A percentile compares a stretch with the other conserved stretches of the same genome.
Evolutionary conservation across 371 early-diverging fungal genomes (phyloP).

Genomic region (Basidiobolus meristosporus): DNA sequence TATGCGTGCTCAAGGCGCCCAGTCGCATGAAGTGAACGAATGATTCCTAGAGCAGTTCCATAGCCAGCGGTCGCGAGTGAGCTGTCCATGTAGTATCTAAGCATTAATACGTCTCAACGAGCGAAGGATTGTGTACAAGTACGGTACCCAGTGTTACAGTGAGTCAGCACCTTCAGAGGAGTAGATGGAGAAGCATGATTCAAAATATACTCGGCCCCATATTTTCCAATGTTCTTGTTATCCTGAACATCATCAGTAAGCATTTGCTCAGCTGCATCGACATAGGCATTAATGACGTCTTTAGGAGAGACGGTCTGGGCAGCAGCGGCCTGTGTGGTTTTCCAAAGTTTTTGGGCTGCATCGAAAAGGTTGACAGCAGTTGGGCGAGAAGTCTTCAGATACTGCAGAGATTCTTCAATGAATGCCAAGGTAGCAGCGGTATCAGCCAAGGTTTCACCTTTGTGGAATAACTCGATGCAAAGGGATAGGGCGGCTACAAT

Average conservation of each 20-base stretch:
- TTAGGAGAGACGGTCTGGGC: constrained; percentile 5
- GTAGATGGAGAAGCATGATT: constrained; percentile 13
- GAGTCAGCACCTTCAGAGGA: constrained; percentile 61
- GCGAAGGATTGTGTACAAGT: constrained; percentile 5
- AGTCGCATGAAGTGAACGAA: constrained; percentile 48
- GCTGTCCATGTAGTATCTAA: constrained; percentile 4
- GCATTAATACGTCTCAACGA: background rate
- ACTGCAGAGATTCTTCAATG: constrained; percentile 41
- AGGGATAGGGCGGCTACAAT: constrained; percentile 85
- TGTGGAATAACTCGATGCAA: constrained; percentile 56
- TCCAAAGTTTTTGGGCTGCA: constrained; percentile 53
- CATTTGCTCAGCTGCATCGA: constrained; percentile 70
- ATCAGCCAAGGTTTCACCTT: constrained; percentile 1
- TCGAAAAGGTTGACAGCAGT: constrained; percentile 94
- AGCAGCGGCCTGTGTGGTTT: constrained; percentile 12
- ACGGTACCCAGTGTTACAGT: constrained; percentile 81
- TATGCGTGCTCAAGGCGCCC: constrained; percentile 53
- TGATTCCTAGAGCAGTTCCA: constrained; percentile 78
- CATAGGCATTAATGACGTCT: constrained; percentile 29
- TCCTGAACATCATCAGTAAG: constrained; percentile 67
- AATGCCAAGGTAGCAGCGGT: constrained; percentile 17
- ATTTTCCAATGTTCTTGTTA: constrained; percentile 71
- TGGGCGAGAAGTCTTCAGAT: constrained; percentile 77
- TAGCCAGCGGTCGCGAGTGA: constrained; percentile 71
- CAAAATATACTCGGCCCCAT: constrained; percentile 34